A percentile compares a stretch with the other conserved stretches of the same genome.
phyloP scores from a whole-genome alignment of 495 filamentous ascomycete species.

The Cetradonia linearis region DNA sequence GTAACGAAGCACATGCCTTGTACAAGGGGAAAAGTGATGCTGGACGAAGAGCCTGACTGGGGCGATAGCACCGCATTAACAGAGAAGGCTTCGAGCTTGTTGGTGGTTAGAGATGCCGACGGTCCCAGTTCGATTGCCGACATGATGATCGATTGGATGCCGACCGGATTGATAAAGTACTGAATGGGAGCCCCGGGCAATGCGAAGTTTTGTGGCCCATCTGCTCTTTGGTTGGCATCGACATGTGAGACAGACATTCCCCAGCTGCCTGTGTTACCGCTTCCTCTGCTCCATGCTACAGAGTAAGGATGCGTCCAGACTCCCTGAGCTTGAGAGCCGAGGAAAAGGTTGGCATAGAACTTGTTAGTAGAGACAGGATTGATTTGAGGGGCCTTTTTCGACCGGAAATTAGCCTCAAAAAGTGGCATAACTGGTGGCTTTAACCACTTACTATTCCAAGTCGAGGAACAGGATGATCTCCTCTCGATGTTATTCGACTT shows the following conservation, averaged over 20 bases:
- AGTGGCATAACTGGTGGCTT: slow-evolving; percentile 33
- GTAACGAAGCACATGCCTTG: slow-evolving; percentile 89
- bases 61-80: slow-evolving; percentile 57
- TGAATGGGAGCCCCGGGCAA: slow-evolving; percentile 48
- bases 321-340: slow-evolving; percentile 59
- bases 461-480: slow-evolving; percentile 44
- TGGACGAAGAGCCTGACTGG: slow-evolving; percentile 39
- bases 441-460: slow-evolving; percentile 36
- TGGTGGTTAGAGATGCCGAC: slow-evolving; percentile 50
- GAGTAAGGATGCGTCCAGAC: slow-evolving; percentile 84
- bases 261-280: slow-evolving; percentile 56
- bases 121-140: slow-evolving; percentile 62
- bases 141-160: slow-evolving; percentile 68
- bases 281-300: slow-evolving; percentile 63
- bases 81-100: slow-evolving; percentile 58
- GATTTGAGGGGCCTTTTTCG: slow-evolving; percentile 31
- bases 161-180: slow-evolving; percentile 75
- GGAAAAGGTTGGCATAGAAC: slow-evolving; percentile 84
- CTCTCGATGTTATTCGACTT: slow-evolving; percentile 38
- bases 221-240: slow-evolving; percentile 53
- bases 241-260: slow-evolving; percentile 68
- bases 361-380: slow-evolving; percentile 71
- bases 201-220: slow-evolving; percentile 36
- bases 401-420: slow-evolving; percentile 30
- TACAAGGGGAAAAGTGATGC: slow-evolving; percentile 68